phyloP scores from a whole-genome alignment of 768 basidiomycete species.

The Russula vinacea region DNA sequence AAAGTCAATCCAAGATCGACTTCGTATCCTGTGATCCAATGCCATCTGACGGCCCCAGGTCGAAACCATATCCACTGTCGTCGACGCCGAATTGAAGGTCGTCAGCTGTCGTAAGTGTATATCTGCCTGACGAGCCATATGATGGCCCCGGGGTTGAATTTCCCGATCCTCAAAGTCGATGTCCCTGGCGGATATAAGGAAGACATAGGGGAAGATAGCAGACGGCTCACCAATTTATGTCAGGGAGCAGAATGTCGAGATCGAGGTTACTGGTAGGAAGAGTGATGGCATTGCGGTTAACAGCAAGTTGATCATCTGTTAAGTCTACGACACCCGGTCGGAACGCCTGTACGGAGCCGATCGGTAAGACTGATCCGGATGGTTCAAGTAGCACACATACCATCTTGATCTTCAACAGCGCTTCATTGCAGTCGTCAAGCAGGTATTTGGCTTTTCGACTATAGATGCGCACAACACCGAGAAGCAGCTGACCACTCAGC shows the following conservation, averaged over 20 bases:
- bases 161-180: constrained; percentile 72
- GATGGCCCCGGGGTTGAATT: constrained; percentile 64
- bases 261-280: constrained; percentile 74
- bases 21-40: constrained; percentile 83
- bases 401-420: constrained; percentile 92
- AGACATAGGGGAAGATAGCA: constrained; percentile 17
- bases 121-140: constrained; percentile 81
- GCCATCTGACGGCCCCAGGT: constrained; percentile 73
- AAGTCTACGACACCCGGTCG: constrained; percentile 93
- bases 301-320: constrained; percentile 89
- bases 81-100: constrained; percentile 68
- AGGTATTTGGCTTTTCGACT: constrained; percentile 97
- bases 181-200: constrained; percentile 51
- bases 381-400: constrained; percentile 40
- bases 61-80: constrained; percentile 61
- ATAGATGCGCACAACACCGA: constrained; percentile 97
- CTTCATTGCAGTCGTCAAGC: constrained; percentile 96
- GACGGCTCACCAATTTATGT: constrained; percentile 67
- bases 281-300: constrained; percentile 85
- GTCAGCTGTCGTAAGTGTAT: constrained; percentile 81
- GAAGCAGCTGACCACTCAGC: constrained; percentile 91
- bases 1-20: constrained; percentile 77
- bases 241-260: constrained; percentile 74
- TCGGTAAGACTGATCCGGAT: constrained; percentile 9
- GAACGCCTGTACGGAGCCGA: constrained; percentile 63